These are phyloP conservation scores for Candida parachauliodes DNA, from an alignment of 805 yeast species.

Conservation along the genomic window DNA sequence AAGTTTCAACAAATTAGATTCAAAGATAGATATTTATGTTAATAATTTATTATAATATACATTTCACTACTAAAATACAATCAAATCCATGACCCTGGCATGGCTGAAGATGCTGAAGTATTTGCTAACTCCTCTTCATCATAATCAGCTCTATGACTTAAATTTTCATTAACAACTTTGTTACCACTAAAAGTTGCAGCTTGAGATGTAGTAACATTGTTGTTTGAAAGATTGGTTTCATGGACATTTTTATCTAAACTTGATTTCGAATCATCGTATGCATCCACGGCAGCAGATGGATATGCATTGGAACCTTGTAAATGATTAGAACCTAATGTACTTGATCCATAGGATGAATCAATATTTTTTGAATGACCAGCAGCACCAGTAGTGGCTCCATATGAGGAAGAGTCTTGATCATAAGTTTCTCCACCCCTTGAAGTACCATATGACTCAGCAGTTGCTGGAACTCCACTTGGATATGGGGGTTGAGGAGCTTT, in stretches of 20 bases:
- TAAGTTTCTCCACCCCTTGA: not conserved
- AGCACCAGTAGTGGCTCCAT: not conserved
- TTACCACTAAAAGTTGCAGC: conserved; percentile 2
- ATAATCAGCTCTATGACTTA: too few species aligned
- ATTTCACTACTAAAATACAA: conserved; percentile 2
- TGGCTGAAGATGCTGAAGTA: conserved; percentile 5
- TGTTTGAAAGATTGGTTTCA: conserved; percentile 4
- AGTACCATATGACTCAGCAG: not conserved
- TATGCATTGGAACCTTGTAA: conserved; percentile 5
- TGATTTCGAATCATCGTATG: conserved; percentile 1
- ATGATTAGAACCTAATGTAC: not conserved
- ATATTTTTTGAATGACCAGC: not conserved
- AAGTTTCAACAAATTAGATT: too few species aligned
- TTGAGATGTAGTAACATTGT: not conserved
- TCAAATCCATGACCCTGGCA: conserved; percentile 12
- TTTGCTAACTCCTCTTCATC: conserved; percentile 4
- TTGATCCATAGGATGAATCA: not conserved
- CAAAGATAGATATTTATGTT: too few species aligned
- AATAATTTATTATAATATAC: conserved; percentile 1
- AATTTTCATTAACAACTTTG: not conserved
- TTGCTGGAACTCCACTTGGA: conserved; percentile 5
- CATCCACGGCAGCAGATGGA: not conserved
- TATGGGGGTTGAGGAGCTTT: conserved; percentile 3
- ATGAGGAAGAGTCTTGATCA: not conserved
- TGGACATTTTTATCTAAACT: conserved; percentile 5